Evolutionary conservation across 805 yeast genomes (phyloP), one percentile per base, ranked within the genome.

Genomic region (Ogataea saltuana): DNA sequence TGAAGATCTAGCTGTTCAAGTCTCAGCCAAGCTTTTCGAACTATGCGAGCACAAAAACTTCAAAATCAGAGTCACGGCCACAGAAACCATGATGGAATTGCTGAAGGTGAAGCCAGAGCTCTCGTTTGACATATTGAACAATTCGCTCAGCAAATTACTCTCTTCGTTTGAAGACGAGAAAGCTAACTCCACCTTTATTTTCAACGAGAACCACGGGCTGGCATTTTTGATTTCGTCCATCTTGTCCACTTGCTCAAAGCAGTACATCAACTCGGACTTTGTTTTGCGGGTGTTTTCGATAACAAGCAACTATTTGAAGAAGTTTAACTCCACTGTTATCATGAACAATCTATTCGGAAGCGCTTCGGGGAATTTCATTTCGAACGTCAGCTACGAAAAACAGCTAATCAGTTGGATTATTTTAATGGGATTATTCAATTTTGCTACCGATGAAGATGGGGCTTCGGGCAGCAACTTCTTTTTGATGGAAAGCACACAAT

Each of bases 391-490:
- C 31, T 67, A 66, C 46, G 69, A 67, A 42, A 65, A 58, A 41
- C 71, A 67, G 49, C 43, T 75, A 36, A 59, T 75, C 32, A 63
- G 87, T 30, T 85, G 93, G 91, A 71, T 77, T 12, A 54, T 83
- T 18, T 55, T 85, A 17, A 68, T 72, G 46, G 91, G 91, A 2
- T 60, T 84, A 4, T 76, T 85, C 71, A 75, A 80, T 38, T 75
- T 78, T 54, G 64, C 61, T 2, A 51, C 63, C 3, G 60, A 61
- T 30, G 49, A 47, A 6, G 46, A 49, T 20, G 55, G 64, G 1
- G 32, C 42, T 6, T 44, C 59, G 0, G 85, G 83, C 27, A 72
- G 73, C 12, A 64, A 69, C 18, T 75, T 78, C 43, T 66, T 85
- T 27, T 67, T 71, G 39, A 68, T 78, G 43, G 83, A 82, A 49